Evolutionary conservation across 2,329 filamentous ascomycete genomes (phyloP), one percentile per base, ranked within the genome.

Genomic region (Salinomyces thailandicus): DNA sequence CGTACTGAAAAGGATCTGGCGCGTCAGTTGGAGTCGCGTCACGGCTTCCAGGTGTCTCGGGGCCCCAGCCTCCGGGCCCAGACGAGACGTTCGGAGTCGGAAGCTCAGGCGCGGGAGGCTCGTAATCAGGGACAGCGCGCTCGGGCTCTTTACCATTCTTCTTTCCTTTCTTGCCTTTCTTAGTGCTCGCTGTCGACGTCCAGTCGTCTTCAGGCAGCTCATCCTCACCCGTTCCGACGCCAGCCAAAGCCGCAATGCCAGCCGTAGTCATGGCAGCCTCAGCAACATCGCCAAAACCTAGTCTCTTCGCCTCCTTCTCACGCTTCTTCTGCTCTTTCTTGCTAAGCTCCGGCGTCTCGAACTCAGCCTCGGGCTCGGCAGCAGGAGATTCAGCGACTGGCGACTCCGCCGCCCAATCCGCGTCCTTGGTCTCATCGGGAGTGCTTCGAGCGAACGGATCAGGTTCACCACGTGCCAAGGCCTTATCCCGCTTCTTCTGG

Each of bases 401-500:
- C 2, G 37, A n/a, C 14, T 49, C 46, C 9, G 42, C 35, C 8
- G 31, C 7, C 8, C 15, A 14, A 4, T 36, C 36, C 7, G 16
- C 12, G 13, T 11, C 24, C 18, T 35, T 18, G 4, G 38, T 18
- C 22, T 37, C 36, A 9, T 36, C 13, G 18, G 16, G 9, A 26
- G 22, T 8, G 22, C 22, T 26, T 26, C 9, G 15, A 20, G 32
- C 17, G n/a, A 19, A 20, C 5, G 17, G 9, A 18, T 36, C 37
- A 5, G 31, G 19, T 9, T 18, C 13, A 5, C 31, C 35, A 14
- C 35, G 38, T 16, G 27, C 32, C 9, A 20, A 12, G n/a, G 54
- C 60, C 51, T 68, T 69, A 19, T 69, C 63, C 4, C 44, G 59
- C 43, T 60, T 63, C 51, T 63, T 66, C 44, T 58, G 44, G 55